phyloP scores from a whole-genome alignment of 2,329 filamentous ascomycete genomes.

The Fusarium humuli region DNA sequence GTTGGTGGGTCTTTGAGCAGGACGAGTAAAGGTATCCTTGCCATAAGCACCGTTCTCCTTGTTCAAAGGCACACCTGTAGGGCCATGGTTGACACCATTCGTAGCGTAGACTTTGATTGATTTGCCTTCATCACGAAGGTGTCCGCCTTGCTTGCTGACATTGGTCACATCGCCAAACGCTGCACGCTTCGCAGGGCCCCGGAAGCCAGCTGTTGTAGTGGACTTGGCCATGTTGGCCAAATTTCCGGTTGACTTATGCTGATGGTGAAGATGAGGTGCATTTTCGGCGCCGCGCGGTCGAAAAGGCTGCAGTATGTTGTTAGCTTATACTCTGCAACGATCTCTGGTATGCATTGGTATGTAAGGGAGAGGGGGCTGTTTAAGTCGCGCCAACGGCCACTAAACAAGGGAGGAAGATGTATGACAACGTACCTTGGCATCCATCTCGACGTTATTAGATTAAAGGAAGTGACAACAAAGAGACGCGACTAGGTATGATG shows the following conservation, averaged over 20 bases:
- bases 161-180: constrained; percentile 89
- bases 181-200: constrained; percentile 74
- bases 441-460: constrained; percentile 46
- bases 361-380: constrained; percentile 34
- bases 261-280: constrained; percentile 72
- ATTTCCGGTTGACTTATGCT: constrained; percentile 82
- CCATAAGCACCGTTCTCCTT: constrained; percentile 59
- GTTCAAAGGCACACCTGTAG: constrained; percentile 44
- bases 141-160: constrained; percentile 57
- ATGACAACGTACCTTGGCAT: constrained; percentile 50
- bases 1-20: constrained; percentile 49
- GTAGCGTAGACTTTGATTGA: constrained; percentile 48
- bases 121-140: constrained; percentile 52
- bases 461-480: constrained; percentile 32
- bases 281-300: constrained; percentile 64
- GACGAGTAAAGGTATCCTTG: constrained; percentile 55
- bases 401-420: constrained; percentile 26
- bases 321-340: constrained; percentile 25
- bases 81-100: constrained; percentile 43
- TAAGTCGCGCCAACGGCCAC: neutral
- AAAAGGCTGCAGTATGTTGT: constrained; percentile 52
- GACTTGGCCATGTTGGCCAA: constrained; percentile 53
- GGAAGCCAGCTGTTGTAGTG: constrained; percentile 49
- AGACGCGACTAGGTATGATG: constrained; percentile 39
- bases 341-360: constrained; percentile 15